phyloP scores from a whole-genome alignment of 2,329 filamentous ascomycete genomes.

The Fusarium tanahbumbuense region DNA sequence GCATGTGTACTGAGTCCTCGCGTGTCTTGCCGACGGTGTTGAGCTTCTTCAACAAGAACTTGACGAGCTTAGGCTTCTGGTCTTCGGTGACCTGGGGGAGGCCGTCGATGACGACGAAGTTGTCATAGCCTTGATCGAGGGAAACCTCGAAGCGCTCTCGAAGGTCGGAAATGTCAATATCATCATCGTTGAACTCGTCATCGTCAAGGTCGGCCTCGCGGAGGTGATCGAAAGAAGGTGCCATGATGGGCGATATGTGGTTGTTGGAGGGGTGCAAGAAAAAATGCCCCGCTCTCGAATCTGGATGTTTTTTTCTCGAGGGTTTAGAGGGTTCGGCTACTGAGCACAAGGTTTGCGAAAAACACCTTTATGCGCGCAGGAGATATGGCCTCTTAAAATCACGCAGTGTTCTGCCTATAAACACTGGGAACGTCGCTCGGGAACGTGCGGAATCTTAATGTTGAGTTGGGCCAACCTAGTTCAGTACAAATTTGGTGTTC shows the following conservation, averaged over 20 bases:
- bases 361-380: constrained; percentile 37
- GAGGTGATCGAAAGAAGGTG: constrained; percentile 87
- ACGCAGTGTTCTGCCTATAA: constrained; percentile 39
- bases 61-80: constrained; percentile 92
- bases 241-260: constrained; percentile 74
- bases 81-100: constrained; percentile 90
- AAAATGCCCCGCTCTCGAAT: constrained; percentile 53
- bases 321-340: constrained; percentile 36
- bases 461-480: constrained; percentile 45
- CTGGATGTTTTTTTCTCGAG: constrained; percentile 35
- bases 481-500: constrained; percentile 55
- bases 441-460: constrained; percentile 47
- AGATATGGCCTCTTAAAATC: constrained; percentile 36
- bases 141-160: constrained; percentile 95
- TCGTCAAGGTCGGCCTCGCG: constrained; percentile 89
- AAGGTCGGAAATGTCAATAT: constrained; percentile 95
- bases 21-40: constrained; percentile 84
- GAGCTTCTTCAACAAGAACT: constrained; percentile 95
- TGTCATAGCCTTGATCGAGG: constrained; percentile 94
- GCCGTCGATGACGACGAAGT: constrained; percentile 96
- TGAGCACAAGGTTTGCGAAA: constrained; percentile 33
- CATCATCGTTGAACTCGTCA: constrained; percentile 89
- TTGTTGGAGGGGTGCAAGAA: constrained; percentile 51
- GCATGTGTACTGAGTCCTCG: constrained; percentile 94
- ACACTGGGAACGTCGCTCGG: constrained; percentile 42